Conservation (phyloP, 2,329 filamentous ascomycete genomes). For the Cladophialophora chaetospira region DNA sequence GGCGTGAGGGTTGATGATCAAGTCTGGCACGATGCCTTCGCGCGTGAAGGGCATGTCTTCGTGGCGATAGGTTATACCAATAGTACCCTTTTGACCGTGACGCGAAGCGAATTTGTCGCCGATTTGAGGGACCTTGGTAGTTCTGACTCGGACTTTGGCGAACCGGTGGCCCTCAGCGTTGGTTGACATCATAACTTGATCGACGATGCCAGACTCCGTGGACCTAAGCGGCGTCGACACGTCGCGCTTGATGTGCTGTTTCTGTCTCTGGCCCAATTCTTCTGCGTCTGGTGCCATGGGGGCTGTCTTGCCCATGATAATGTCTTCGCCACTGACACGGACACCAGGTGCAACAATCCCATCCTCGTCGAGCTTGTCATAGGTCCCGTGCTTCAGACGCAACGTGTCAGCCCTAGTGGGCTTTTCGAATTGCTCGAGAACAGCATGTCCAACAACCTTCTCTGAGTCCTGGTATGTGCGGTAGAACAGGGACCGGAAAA, state of each 20-base stretch:
- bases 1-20: slow-evolving; percentile 99
- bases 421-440: slow-evolving; percentile 94
- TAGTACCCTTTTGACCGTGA: slow-evolving; percentile 98
- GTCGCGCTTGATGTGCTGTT: slow-evolving; percentile 87
- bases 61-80: slow-evolving; percentile 95
- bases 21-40: slow-evolving; percentile 87
- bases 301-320: slow-evolving; percentile 98
- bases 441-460: slow-evolving; percentile 91
- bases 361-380: slow-evolving; percentile 96
- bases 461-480: slow-evolving; percentile 96
- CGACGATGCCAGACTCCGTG: slow-evolving; percentile 95
- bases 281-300: slow-evolving; percentile 91
- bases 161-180: slow-evolving; percentile 93
- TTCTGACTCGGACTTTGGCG: slow-evolving; percentile 95
- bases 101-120: slow-evolving; percentile 99
- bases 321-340: slow-evolving; percentile 94
- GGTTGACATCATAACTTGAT: slow-evolving; percentile 89
- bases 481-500: slow-evolving; percentile 98
- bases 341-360: slow-evolving; percentile 92
- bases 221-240: slow-evolving; percentile 92
- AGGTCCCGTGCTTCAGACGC: slow-evolving; percentile 82
- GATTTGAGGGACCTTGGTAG: slow-evolving; percentile 97
- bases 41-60: slow-evolving; percentile 98
- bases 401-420: slow-evolving; percentile 85
- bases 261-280: slow-evolving; percentile 89